Evolutionary conservation across 169 alveolate genomes (phyloP).

Genomic region (Cryptosporidium ubiquitum): DNA sequence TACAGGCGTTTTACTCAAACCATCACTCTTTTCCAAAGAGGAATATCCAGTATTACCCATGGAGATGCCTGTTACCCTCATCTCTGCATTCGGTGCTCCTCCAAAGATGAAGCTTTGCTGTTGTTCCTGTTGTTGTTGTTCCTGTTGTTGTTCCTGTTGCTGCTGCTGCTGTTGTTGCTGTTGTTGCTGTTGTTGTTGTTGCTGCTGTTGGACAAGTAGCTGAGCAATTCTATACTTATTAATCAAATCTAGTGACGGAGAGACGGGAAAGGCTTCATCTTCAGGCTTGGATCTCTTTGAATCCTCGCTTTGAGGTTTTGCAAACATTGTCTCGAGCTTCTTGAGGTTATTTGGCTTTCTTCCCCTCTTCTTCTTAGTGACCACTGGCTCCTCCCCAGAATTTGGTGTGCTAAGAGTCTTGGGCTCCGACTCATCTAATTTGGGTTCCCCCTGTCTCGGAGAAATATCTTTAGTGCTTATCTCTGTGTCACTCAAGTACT

Average conservation of each 20-base stretch:
- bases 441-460: background rate
- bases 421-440: background rate
- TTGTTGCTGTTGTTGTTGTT: background rate
- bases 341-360: constrained; percentile 27
- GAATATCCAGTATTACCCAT: background rate
- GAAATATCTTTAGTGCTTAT: background rate
- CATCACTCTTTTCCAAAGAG: background rate
- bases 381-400: background rate
- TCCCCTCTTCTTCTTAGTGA: constrained; percentile 19
- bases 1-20: background rate
- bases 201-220: constrained; percentile 21
- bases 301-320: background rate
- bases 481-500: constrained; percentile 1
- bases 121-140: background rate
- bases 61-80: background rate
- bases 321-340: background rate
- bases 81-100: background rate
- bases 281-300: constrained; percentile 16
- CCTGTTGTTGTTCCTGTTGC: background rate
- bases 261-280: constrained; percentile 11
- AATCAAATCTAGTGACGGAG: constrained; percentile 35
- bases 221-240: constrained; percentile 60
- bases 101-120: background rate
- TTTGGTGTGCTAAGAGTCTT: background rate
- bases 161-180: background rate